Percentiles rank a stretch among this genome's conserved stretches.
These are phyloP conservation scores for Cladosporium sp. DNA, from an alignment of 2,329 filamentous ascomycete species.

Conservation along the genomic window DNA sequence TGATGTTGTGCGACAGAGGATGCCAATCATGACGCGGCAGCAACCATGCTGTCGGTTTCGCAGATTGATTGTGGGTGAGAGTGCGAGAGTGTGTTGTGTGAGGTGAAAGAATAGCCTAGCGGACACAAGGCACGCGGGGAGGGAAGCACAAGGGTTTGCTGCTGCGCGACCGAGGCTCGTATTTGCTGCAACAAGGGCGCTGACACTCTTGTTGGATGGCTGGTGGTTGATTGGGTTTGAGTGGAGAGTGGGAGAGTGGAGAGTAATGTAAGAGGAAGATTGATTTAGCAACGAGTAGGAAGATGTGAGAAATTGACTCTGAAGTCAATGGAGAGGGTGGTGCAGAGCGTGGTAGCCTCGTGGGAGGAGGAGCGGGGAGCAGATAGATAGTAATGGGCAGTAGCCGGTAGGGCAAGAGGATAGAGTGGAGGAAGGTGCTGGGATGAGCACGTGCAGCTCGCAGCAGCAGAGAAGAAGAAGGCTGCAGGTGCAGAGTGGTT, in stretches of 20 bases:
- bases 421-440: too few relatives aligned
- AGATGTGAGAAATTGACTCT: too few relatives aligned
- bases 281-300: too few relatives aligned
- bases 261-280: background rate
- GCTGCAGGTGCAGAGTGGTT: too few relatives aligned
- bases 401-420: too few relatives aligned
- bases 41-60: conserved; percentile 21
- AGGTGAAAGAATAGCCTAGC: background rate
- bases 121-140: background rate
- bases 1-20: conserved; percentile 25
- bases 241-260: background rate
- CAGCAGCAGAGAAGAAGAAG: too few relatives aligned
- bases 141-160: background rate
- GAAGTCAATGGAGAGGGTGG: background rate
- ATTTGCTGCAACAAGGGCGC: background rate
- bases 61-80: too few relatives aligned
- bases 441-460: too few relatives aligned
- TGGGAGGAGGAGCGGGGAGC: background rate
- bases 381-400: background rate
- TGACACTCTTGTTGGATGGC: too few relatives aligned
- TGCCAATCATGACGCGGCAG: conserved; percentile 22
- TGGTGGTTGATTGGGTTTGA: too few relatives aligned
- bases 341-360: background rate
- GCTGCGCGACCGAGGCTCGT: background rate
- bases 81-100: too few relatives aligned